A percentile compares a stretch with the other conserved stretches of the same genome.
Conservation (phyloP, 1,139 yeast species). For the Taiozyma sp. region DNA sequence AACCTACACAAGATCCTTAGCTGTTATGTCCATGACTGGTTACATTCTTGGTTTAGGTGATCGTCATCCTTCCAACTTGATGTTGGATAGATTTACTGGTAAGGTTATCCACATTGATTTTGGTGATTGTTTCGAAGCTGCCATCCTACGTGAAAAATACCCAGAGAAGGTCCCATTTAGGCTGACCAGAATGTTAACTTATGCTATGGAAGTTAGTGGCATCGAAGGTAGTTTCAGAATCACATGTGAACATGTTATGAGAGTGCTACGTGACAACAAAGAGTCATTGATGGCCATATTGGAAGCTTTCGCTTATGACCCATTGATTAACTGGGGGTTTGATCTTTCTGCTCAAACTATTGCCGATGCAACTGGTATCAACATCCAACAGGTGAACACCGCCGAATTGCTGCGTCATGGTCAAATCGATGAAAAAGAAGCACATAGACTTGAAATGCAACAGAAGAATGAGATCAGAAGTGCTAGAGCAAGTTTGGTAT, state of each 20-base stretch:
- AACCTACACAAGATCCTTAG: slow-evolving; percentile 90
- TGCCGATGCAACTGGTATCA: slow-evolving; percentile 68
- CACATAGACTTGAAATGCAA: slow-evolving; percentile 62
- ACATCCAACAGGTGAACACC: slow-evolving; percentile 60
- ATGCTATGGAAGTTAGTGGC: slow-evolving; percentile 99
- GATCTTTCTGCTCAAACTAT: slow-evolving; percentile 83
- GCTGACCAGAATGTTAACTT: slow-evolving; percentile 92
- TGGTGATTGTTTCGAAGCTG: slow-evolving; percentile 99
- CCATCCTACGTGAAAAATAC: slow-evolving; percentile 90
- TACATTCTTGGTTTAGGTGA: slow-evolving; percentile 96
- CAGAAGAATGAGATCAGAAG: slow-evolving; percentile 80
- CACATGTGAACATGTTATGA: slow-evolving; percentile 96
- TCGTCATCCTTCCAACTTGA: slow-evolving; percentile 94
- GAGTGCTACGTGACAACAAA: slow-evolving; percentile 85
- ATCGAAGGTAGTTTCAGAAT: slow-evolving; percentile 96
- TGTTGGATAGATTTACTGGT: slow-evolving; percentile 93
- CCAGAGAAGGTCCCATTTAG: slow-evolving; percentile 99
- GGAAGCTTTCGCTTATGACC: slow-evolving; percentile 98
- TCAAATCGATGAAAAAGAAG: slow-evolving; percentile 73
- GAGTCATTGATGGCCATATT: slow-evolving; percentile 97
- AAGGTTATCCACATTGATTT: slow-evolving; percentile 96
- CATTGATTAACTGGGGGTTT: slow-evolving; percentile 97
- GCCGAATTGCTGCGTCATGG: slow-evolving; percentile 68
- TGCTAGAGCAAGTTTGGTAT: slow-evolving; percentile 88
- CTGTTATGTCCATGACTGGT: slow-evolving; percentile 99